A percentile compares a stretch with the other conserved stretches of the same genome.
These are phyloP conservation scores for Acephala macrosclerotiorum DNA, from an alignment of 2,329 filamentous ascomycete genomes.

Conservation along the genomic window DNA sequence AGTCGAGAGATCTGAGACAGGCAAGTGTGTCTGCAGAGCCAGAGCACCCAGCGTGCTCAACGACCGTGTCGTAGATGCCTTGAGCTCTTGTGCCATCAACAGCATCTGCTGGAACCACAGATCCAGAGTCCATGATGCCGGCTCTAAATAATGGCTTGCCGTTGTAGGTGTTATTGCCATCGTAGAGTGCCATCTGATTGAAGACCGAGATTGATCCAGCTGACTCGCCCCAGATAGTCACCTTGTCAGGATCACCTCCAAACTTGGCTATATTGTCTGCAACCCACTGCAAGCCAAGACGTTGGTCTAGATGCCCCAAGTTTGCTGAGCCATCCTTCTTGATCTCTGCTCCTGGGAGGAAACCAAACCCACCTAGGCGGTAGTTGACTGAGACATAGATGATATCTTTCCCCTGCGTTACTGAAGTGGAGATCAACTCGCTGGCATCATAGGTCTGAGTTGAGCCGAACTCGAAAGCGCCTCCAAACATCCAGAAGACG, in stretches of 20 bases:
- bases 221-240: conserved; percentile 54
- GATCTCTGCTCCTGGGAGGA: conserved; percentile 73
- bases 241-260: conserved; percentile 63
- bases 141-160: conserved; percentile 77
- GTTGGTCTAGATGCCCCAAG: conserved; percentile 75
- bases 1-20: conserved; percentile 69
- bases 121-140: conserved; percentile 81
- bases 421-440: conserved; percentile 53
- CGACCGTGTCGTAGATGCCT: conserved; percentile 67
- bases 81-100: conserved; percentile 74
- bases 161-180: conserved; percentile 77
- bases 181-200: conserved; percentile 78
- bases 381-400: conserved; percentile 83
- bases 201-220: conserved; percentile 77
- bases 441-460: conserved; percentile 60
- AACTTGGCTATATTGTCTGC: conserved; percentile 80
- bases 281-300: conserved; percentile 77
- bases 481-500: conserved; percentile 75
- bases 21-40: conserved; percentile 62
- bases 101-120: conserved; percentile 64
- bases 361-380: conserved; percentile 77
- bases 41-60: conserved; percentile 67
- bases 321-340: conserved; percentile 73
- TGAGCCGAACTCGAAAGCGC: conserved; percentile 65
- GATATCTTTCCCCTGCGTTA: conserved; percentile 65